Base-by-base conservation (phyloP, 495 filamentous ascomycete genomes). In the Collariella sp. region DNA sequence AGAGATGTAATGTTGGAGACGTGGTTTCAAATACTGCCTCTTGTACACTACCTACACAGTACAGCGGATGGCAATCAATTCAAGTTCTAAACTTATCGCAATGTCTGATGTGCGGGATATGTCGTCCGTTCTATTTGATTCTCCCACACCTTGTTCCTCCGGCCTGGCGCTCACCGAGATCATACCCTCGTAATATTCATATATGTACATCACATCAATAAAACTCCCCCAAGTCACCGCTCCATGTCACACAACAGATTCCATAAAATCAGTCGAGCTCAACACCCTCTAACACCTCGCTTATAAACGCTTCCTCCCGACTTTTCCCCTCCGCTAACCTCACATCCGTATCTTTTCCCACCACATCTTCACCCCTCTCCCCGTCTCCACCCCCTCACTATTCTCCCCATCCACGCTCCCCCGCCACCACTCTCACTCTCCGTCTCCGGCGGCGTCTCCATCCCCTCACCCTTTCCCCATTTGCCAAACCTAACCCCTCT, bases 361-460 rank as follows among this genome's bases (percentile, higher is more conserved):
- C 50, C 7, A 46, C 50, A 15, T 56, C 62, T 23, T 49, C 48
- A 35, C 50, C 2, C 54, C 59, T 3, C 56, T 62, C 20, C 56
- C 58, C 35, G 58, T 61, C 57, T 53, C 67, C 54, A 60, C 60
- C 23, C 38, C 57, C 11, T 57, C 66, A 18, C 55, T 55, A 15
- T 44, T 59, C 16, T 67, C 26, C 26, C 26, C 62, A 39, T 73
- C 69, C 29, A 58, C 68, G n/a, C 72, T 24, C 60, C 48, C 22
- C 39, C 66, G 29, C 70, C 69, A 15, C 62, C 66, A 9, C 40
- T 52, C 58, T 74, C 72, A 31, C 72, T 73, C 50, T 75, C 73
- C 13, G 70, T 76, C 58, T 75, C 72, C 3, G 72, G 72, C 45
- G 72, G 71, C 22, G 72, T 74, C 45, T 72, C 67, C 42, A 71